A percentile compares a stretch with the other conserved stretches of the same genome.
phyloP scores from a whole-genome alignment of 768 basidiomycete genomes.

The Ramaria sp. region DNA sequence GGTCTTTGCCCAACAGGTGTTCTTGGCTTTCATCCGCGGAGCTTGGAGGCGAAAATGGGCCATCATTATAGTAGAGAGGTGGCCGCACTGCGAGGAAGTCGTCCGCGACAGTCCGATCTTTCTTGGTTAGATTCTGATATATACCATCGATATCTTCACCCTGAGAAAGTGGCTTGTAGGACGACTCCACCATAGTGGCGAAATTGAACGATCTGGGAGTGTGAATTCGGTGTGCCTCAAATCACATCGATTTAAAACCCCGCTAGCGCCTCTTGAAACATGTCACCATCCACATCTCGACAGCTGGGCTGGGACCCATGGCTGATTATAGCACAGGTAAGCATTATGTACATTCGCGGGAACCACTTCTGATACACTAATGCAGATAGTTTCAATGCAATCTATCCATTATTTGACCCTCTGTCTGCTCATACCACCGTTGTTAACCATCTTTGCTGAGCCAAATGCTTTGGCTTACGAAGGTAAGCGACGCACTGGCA shows the following conservation, averaged over 20 bases:
- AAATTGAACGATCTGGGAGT: too few species aligned
- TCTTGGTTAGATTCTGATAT: slow-evolving; percentile 9
- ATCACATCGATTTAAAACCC: neutral
- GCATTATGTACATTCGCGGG: slow-evolving; percentile 12
- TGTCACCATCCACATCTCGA: slow-evolving; percentile 24
- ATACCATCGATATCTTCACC: slow-evolving; percentile 17
- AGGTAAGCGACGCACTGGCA: slow-evolving; percentile 23
- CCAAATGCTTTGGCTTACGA: slow-evolving; percentile 58
- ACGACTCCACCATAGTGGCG: slow-evolving; percentile 17
- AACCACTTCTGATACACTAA: neutral
- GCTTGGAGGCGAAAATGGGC: slow-evolving; percentile 66
- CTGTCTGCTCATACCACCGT: slow-evolving; percentile 67
- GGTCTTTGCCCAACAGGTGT: slow-evolving; percentile 36
- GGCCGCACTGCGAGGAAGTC: slow-evolving; percentile 18
- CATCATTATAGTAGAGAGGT: slow-evolving; percentile 57
- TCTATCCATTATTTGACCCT: slow-evolving; percentile 89
- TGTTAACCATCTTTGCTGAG: slow-evolving; percentile 68
- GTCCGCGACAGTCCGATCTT: slow-evolving; percentile 6
- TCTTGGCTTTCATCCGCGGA: slow-evolving; percentile 60
- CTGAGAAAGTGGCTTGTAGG: slow-evolving; percentile 22
- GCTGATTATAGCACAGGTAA: slow-evolving; percentile 75
- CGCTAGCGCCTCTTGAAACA: slow-evolving; percentile 2
- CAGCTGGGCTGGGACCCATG: slow-evolving; percentile 79
- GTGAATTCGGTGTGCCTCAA: too few species aligned
- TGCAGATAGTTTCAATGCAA: slow-evolving; percentile 86